Conservation (phyloP, 2,329 filamentous ascomycete species). For the Pleomassaria siparia region DNA sequence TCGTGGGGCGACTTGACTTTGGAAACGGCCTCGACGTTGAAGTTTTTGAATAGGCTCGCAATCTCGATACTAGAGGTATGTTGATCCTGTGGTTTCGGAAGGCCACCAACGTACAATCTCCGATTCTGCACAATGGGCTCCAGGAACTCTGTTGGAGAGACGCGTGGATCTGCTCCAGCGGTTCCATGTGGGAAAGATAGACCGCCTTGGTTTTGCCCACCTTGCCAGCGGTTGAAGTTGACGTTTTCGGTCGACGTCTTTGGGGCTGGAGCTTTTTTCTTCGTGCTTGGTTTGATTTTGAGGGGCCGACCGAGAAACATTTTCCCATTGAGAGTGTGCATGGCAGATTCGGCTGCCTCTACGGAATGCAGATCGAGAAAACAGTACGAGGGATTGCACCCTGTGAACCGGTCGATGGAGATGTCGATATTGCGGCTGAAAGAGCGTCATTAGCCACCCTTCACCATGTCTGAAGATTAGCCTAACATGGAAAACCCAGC, state of each 20-base stretch:
- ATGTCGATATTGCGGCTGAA: conserved; percentile 62
- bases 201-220: too few relatives aligned
- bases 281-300: conserved; percentile 55
- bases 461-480: too few relatives aligned
- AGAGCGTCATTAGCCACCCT: too few relatives aligned
- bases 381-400: conserved; percentile 72
- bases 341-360: conserved; percentile 59
- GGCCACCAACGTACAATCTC: conserved; percentile 51
- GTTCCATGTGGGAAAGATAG: too few relatives aligned
- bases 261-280: conserved; percentile 2
- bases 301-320: conserved; percentile 60
- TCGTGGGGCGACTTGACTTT: conserved; percentile 41
- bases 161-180: too few relatives aligned
- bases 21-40: conserved; percentile 50
- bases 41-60: conserved; percentile 48
- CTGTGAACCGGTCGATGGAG: conserved; percentile 67
- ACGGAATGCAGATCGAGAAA: conserved; percentile 67
- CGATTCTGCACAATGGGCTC: conserved; percentile 38
- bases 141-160: neutral
- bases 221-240: neutral
- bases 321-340: conserved; percentile 58
- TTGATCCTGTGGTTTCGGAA: conserved; percentile 48
- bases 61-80: conserved; percentile 46
- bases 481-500: too few relatives aligned
- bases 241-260: neutral